A percentile compares a stretch with the other conserved stretches of the same genome.
Evolutionary conservation across 225 moss, liverwort and hornwort species (phyloP).

Genomic region (Climacium dendroides): DNA sequence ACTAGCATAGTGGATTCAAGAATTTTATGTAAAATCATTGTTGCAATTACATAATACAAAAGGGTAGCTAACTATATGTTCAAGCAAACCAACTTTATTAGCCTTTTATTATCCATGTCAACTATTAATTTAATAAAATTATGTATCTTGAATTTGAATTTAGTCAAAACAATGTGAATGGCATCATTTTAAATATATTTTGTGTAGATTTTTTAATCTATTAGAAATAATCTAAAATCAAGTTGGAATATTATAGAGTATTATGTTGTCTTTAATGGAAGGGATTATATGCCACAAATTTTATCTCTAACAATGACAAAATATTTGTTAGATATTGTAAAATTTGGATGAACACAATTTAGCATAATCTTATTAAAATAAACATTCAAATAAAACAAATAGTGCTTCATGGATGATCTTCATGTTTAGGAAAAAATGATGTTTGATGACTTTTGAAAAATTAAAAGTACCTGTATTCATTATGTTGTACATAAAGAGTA

Average conservation of each 20-base stretch:
- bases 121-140: neutral
- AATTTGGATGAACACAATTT: neutral
- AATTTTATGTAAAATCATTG: neutral
- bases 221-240: neutral
- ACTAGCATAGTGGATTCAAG: neutral
- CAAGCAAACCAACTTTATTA: neutral
- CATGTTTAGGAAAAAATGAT: neutral
- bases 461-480: neutral
- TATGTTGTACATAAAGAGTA: neutral
- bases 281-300: neutral
- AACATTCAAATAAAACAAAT: neutral
- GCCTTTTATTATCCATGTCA: neutral
- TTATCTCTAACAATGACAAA: neutral
- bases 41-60: neutral
- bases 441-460: neutral
- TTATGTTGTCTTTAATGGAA: neutral
- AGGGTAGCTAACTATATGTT: neutral
- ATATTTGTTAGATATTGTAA: neutral
- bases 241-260: neutral
- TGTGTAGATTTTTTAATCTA: neutral
- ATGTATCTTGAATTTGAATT: neutral
- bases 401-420: neutral
- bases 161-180: neutral
- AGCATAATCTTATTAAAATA: no score
- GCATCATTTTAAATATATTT: neutral